Base-by-base conservation (phyloP, 1,139 yeast genomes). In the Fermentozyma sake region DNA sequence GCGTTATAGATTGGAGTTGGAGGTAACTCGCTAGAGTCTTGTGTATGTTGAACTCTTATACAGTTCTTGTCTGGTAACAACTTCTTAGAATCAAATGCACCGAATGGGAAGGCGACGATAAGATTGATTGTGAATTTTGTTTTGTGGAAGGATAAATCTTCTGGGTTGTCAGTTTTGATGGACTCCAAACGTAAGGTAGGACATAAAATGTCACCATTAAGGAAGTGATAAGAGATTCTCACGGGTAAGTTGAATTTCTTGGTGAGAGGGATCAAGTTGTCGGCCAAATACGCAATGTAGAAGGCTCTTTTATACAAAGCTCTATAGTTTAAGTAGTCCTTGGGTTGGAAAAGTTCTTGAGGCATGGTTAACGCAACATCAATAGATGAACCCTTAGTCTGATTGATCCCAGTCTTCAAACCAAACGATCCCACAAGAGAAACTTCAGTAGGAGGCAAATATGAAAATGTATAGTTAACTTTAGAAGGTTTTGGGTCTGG, bases 361-460 rank as follows among this genome's bases (percentile, higher is more conserved):
- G 96, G 96, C 93, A 91, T 89, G 7, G 85, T 77, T 31, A 89
- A 65, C 20, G 83, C 68, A 27, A 91, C 69, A 50, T 91, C 98
- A 11, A 89, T 72, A 3, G 84, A 64, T 28, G 22, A 14, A 1
- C 15, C 25, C 41, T 49, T 22, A 9, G 20, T 14, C 39, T 35
- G 41, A 30, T 72, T 71, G 18, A 84, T 80, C 2, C 84, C 86
- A 0, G 95, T 79, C 46, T 85, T 85, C 41, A 89, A 65, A 1
- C 96, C 93, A 58, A 85, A 91, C 7, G 95, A 80, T 1, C 98
- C 97, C 7, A 85, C 80, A 26, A 91, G 69, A 12, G 89, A 76
- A 14, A 89, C 76, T 41, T 76, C 79, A 33, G 72, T 73, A 0
- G 97, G 98, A n/a, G 77, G 64, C 23, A 59, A 55, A 48, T 76